Percentiles rank a stretch among this genome's conserved stretches.
Conservation (phyloP, 495 filamentous ascomycete genomes). For the Hypoxylon fragiforme region DNA sequence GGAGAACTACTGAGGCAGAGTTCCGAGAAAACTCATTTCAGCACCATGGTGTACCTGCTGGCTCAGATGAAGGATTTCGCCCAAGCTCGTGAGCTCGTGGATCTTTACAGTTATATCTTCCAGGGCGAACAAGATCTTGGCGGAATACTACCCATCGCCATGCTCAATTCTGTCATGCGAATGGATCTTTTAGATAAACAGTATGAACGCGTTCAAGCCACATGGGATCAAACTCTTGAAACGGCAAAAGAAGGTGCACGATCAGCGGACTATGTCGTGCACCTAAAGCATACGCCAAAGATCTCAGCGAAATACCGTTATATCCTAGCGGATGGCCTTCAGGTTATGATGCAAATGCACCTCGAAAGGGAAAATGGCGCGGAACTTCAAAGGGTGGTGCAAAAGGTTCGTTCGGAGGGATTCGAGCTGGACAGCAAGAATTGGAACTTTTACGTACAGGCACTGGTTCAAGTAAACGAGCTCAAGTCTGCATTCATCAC, state of each 20-base stretch:
- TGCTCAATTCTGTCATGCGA: conserved; percentile 69
- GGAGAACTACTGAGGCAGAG: conserved; percentile 45
- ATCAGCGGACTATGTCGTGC: conserved; percentile 27
- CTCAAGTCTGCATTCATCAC: conserved; percentile 61
- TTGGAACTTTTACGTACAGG: conserved; percentile 64
- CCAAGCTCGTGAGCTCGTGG: conserved; percentile 59
- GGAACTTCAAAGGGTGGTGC: conserved; percentile 54
- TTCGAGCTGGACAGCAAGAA: conserved; percentile 66
- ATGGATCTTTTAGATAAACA: conserved; percentile 58
- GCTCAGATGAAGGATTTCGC: conserved; percentile 58
- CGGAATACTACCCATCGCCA: conserved; percentile 52
- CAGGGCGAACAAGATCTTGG: conserved; percentile 30
- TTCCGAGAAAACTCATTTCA: conserved; percentile 57
- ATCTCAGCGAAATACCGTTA: conserved; percentile 61
- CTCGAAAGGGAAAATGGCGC: conserved; percentile 47
- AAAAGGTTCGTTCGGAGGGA: conserved; percentile 58
- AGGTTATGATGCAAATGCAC: conserved; percentile 63
- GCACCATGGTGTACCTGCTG: conserved; percentile 62
- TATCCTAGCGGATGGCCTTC: conserved; percentile 58
- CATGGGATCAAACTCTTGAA: conserved; percentile 64
- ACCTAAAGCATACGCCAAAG: conserved; percentile 24
- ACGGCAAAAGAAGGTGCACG: conserved; percentile 53
- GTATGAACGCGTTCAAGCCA: conserved; percentile 61
- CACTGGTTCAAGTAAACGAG: conserved; percentile 47
- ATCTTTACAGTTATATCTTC: conserved; percentile 51